Conservation (phyloP, 192 early-diverging fungal genomes). For the Gaertneriomyces semiglobifer region DNA sequence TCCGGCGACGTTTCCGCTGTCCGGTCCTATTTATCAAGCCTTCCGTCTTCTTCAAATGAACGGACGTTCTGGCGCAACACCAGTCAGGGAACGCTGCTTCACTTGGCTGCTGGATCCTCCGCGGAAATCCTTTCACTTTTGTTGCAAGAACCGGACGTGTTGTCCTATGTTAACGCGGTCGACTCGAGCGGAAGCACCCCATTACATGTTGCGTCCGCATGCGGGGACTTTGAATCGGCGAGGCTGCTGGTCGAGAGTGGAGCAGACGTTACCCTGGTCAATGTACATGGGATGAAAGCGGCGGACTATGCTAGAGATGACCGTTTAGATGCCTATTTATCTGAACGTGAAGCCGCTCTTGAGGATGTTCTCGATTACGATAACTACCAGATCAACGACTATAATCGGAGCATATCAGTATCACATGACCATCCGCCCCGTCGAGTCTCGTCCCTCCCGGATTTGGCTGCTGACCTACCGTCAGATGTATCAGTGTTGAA, state of each 20-base stretch:
- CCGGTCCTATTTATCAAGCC: no score
- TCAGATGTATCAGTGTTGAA: constrained; percentile 20
- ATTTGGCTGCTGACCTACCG: constrained; percentile 32
- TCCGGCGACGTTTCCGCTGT: no score
- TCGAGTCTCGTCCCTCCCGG: constrained; percentile 23
- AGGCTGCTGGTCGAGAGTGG: constrained; percentile 25
- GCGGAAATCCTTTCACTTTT: no score
- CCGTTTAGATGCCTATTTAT: constrained; percentile 6
- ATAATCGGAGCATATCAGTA: not conserved
- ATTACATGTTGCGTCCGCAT: constrained; percentile 27
- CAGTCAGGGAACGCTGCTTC: no score
- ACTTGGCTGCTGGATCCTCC: no score
- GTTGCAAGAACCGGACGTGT: no score
- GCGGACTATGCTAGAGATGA: constrained; percentile 22
- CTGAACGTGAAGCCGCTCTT: constrained; percentile 1
- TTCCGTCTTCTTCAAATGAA: no score
- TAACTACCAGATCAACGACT: not conserved
- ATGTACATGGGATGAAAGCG: constrained; percentile 26
- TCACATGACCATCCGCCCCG: not conserved
- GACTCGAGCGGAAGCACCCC: constrained; percentile 29
- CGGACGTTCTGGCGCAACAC: no score
- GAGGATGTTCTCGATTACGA: not conserved
- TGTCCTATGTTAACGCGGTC: constrained; percentile 13
- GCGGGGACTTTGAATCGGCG: constrained; percentile 5
- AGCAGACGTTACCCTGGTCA: constrained; percentile 8